Conservation (phyloP, 139 green algal species). For the Eudorina sp. region DNA sequence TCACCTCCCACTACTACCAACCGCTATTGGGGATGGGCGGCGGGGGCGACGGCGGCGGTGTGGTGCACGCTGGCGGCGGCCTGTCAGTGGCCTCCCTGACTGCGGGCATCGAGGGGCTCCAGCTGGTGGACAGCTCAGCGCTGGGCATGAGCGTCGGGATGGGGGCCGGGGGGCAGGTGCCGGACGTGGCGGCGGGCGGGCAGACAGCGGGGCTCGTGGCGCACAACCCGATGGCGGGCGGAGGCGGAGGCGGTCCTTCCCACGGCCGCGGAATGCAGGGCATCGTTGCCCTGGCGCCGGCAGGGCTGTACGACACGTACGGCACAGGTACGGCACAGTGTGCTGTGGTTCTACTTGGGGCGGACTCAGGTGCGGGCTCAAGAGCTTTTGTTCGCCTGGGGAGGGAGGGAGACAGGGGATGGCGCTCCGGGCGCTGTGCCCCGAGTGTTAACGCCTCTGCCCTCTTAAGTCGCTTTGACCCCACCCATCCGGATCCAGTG, state of each 20-base stretch:
- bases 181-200: background rate
- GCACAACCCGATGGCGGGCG: background rate
- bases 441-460: too few species aligned
- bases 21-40: background rate
- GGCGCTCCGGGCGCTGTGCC: too few species aligned
- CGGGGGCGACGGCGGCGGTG: background rate
- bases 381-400: too few species aligned
- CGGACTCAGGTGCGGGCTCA: too few species aligned
- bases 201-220: background rate
- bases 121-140: background rate
- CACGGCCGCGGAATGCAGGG: background rate
- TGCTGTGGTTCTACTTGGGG: too few species aligned
- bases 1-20: constrained; percentile 1
- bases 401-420: too few species aligned
- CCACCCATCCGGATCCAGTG: too few species aligned
- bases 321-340: constrained; percentile 16
- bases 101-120: constrained; percentile 12
- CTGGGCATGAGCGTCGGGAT: background rate
- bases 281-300: background rate
- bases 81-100: background rate
- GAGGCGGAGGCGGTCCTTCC: background rate
- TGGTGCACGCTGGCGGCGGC: background rate
- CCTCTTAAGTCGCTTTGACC: too few species aligned
- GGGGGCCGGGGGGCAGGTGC: background rate
- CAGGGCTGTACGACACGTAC: constrained; percentile 22